A percentile compares a stretch with the other conserved stretches of the same genome.
phyloP scores from a whole-genome alignment of 306 rosid species.

The Sicyos baderoa region DNA sequence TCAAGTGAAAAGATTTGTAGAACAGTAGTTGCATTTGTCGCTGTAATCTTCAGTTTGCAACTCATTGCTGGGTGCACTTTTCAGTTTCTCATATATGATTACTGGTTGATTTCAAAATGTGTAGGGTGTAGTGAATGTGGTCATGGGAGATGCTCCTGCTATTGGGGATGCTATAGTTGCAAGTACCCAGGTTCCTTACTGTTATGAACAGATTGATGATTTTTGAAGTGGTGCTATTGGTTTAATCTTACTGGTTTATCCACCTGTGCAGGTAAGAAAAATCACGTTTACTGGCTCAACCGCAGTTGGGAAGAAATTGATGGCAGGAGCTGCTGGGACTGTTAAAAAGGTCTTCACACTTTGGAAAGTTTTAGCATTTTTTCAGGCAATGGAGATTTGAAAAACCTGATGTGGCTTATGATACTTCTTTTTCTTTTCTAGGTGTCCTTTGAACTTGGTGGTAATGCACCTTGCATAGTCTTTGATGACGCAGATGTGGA shows the following conservation, averaged over 20 bases:
- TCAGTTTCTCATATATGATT: slow-evolving; percentile 20
- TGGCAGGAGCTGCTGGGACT: slow-evolving; percentile 92
- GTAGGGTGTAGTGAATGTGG: slow-evolving; percentile 89
- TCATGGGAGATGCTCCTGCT: slow-evolving; percentile 87
- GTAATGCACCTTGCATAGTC: slow-evolving; percentile 93
- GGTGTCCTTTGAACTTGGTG: slow-evolving; percentile 98
- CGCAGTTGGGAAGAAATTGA: slow-evolving; percentile 90
- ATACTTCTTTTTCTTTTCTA: slow-evolving; percentile 24
- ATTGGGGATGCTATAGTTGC: slow-evolving; percentile 77
- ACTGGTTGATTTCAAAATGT: slow-evolving; percentile 12
- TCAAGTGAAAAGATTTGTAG: too few species aligned
- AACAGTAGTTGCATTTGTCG: not conserved
- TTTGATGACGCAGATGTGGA: slow-evolving; percentile 96
- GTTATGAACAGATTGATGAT: not conserved
- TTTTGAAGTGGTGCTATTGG: not conserved
- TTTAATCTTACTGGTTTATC: slow-evolving; percentile 7
- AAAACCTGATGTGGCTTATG: slow-evolving; percentile 19
- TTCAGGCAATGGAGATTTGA: slow-evolving; percentile 21
- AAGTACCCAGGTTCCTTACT: slow-evolving; percentile 64
- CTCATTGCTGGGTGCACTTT: slow-evolving; percentile 8
- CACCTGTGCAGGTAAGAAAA: slow-evolving; percentile 55
- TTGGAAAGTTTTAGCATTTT: slow-evolving; percentile 6
- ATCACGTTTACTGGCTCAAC: slow-evolving; percentile 97
- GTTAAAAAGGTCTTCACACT: slow-evolving; percentile 65
- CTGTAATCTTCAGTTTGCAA: slow-evolving; percentile 5